These are phyloP conservation scores for Berberis vulgaris DNA, from an alignment of 164 flowering plant species.

Conservation along the genomic window DNA sequence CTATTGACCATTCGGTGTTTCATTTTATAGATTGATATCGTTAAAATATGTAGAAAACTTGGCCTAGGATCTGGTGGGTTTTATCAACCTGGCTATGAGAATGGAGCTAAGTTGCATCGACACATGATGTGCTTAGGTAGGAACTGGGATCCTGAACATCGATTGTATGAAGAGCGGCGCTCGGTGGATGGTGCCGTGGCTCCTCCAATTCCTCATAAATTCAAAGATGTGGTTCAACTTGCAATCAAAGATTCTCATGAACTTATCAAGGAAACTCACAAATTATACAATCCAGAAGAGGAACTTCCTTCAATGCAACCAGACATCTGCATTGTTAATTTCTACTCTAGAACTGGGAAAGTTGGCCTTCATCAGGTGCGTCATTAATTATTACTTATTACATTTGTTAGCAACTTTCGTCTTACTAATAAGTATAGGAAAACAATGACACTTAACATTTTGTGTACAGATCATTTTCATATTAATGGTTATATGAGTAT, in stretches of 20 bases:
- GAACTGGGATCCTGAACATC: constrained; percentile 69
- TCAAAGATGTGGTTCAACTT: constrained; percentile 32
- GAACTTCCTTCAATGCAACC: constrained; percentile 55
- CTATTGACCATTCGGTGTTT: neutral
- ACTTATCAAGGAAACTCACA: constrained; percentile 13
- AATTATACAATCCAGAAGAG: constrained; percentile 16
- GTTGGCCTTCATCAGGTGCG: constrained; percentile 87
- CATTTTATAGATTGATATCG: constrained; percentile 38
- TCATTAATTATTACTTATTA: neutral
- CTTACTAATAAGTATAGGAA: too few relatives aligned
- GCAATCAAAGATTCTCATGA: constrained; percentile 44
- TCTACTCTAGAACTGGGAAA: constrained; percentile 45
- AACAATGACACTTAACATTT: neutral
- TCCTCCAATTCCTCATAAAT: constrained; percentile 46
- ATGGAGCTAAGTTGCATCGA: constrained; percentile 46
- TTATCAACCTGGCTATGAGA: constrained; percentile 62
- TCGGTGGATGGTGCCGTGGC: constrained; percentile 48
- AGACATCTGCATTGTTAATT: constrained; percentile 71
- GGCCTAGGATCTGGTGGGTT: constrained; percentile 78
- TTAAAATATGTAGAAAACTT: constrained; percentile 43
- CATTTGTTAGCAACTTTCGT: neutral
- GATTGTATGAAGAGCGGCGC: constrained; percentile 33
- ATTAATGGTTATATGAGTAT: too few relatives aligned
- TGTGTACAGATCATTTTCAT: too few relatives aligned
- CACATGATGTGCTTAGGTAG: constrained; percentile 93